Evolutionary conservation across 805 yeast species (phyloP), one percentile per base, ranked within the genome.

Genomic region (Wickerhamomyces rabaulensis): DNA sequence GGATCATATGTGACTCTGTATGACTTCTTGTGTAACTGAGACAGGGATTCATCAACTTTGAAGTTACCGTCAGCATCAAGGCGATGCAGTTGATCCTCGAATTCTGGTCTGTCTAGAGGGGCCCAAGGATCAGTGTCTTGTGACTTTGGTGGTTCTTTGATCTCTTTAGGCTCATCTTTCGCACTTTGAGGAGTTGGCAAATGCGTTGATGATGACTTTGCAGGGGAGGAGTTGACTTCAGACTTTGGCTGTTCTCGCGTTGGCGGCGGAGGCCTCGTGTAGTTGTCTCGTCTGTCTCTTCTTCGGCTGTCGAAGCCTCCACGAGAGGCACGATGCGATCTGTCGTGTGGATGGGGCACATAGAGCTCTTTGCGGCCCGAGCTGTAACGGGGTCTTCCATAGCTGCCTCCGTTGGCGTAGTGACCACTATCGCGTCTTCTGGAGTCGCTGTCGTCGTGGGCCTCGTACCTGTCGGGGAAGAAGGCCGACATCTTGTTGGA

Each of bases 1-100:
- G 79, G 79, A 54, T 82, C 87, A 54, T 77, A 79, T 2, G 68
- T 51, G 0, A 79, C 76, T 49, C 65, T 71, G 55, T 68, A 73
- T 44, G 67, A 64, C 44, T 50, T 41, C 39, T 49, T 58, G 3
- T 40, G 16, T 9, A 46, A 13, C 23, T 49, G 47, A 2, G 56
- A 51, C 15, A 23, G 23, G 1, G 41, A 9, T 22, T 33, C 17
- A 20, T 49, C 43, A 33, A 16, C 27, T 9, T 23, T 19, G 22
- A 46, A 50, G 9, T 47, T 22, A 20, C 57, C 57, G 36, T 48
- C 36, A 3, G 15, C 9, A 9, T 35, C 29, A 17, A 52, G 33
- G 17, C 19, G 39, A 27, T 49, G 50, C 5, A 27, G 40, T n/a
- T 52, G 53, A 9, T 43, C 33, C 1, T 12, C 16, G 26, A 39